A percentile compares a stretch with the other conserved stretches of the same genome.
Conservation (phyloP, 345 rosid genomes). For the Salix dunnii region DNA sequence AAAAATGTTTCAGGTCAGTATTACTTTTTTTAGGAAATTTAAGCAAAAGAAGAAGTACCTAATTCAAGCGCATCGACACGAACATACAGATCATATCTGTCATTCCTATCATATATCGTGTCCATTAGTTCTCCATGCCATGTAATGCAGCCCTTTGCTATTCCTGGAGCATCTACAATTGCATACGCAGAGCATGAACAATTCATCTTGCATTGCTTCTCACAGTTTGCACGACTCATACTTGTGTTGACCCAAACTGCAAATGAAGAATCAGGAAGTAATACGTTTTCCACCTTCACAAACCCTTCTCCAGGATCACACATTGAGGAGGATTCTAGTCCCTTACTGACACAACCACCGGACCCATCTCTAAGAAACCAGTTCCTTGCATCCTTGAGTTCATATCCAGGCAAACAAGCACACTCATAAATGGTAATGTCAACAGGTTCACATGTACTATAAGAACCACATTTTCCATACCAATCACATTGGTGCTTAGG, state of each 20-base stretch:
- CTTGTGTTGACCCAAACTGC: slow-evolving; percentile 4
- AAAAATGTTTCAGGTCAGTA: not conserved
- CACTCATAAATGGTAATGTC: slow-evolving; percentile 14
- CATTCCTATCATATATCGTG: not conserved
- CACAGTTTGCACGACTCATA: not conserved
- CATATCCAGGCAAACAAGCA: slow-evolving; percentile 20
- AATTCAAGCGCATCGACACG: slow-evolving; percentile 19
- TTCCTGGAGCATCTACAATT: not conserved
- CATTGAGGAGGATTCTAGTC: not conserved
- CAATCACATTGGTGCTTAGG: slow-evolving; percentile 4
- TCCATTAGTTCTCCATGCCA: slow-evolving; percentile 22
- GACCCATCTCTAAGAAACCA: slow-evolving; percentile 9
- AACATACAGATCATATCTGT: slow-evolving; percentile 6
- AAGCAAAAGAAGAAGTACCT: slow-evolving; percentile 5
- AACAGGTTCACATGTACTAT: not conserved
- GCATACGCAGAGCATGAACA: slow-evolving; percentile 16
- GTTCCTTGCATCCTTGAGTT: not conserved
- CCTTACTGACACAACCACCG: slow-evolving; percentile 15
- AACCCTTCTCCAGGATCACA: slow-evolving; percentile 14
- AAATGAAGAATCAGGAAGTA: slow-evolving; percentile 1
- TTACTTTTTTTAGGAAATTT: not conserved
- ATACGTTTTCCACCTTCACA: slow-evolving; percentile 2
- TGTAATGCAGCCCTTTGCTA: slow-evolving; percentile 7
- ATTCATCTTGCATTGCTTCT: slow-evolving; percentile 3
- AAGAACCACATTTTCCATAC: slow-evolving; percentile 18